These are phyloP conservation scores for Penicillium corylophilum DNA, from an alignment of 2,329 filamentous ascomycete species.

Conservation along the genomic window DNA sequence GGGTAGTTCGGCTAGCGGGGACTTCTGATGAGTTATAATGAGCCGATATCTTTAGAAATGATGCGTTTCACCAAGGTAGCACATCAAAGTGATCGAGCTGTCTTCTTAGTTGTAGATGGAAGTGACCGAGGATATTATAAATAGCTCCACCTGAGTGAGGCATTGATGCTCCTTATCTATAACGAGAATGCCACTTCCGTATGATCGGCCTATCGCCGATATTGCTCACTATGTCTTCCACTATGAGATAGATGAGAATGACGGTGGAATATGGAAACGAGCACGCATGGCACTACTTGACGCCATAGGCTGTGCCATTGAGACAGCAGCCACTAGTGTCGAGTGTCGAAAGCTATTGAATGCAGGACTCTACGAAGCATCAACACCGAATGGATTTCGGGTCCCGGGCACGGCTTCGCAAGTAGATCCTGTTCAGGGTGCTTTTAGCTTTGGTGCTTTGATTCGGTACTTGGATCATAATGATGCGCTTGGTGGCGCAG, in stretches of 20 bases:
- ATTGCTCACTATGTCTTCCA: slow-evolving; percentile 25
- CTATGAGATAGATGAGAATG: slow-evolving; percentile 12
- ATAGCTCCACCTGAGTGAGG: neutral
- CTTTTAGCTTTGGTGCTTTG: slow-evolving; percentile 40
- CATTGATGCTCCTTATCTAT: neutral
- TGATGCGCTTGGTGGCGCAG: slow-evolving; percentile 41
- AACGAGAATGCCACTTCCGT: slow-evolving; percentile 29
- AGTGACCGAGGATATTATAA: neutral
- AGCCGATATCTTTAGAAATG: neutral
- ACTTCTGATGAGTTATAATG: neutral
- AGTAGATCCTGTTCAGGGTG: slow-evolving; percentile 40
- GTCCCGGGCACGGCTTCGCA: slow-evolving; percentile 40
- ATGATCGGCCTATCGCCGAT: slow-evolving; percentile 38
- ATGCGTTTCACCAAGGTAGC: neutral
- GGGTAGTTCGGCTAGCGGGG: neutral
- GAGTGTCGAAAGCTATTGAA: slow-evolving; percentile 21
- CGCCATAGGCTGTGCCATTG: slow-evolving; percentile 27
- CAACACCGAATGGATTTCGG: slow-evolving; percentile 33
- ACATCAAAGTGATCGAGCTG: neutral
- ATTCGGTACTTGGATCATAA: slow-evolving; percentile 47
- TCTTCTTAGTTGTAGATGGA: neutral
- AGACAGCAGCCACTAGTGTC: slow-evolving; percentile 21
- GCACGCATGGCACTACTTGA: slow-evolving; percentile 27
- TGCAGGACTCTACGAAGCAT: slow-evolving; percentile 13
- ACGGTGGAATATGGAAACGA: slow-evolving; percentile 18